Evolutionary conservation across 129 eudicot species (phyloP).

Genomic region (Centaurea solstitialis): DNA sequence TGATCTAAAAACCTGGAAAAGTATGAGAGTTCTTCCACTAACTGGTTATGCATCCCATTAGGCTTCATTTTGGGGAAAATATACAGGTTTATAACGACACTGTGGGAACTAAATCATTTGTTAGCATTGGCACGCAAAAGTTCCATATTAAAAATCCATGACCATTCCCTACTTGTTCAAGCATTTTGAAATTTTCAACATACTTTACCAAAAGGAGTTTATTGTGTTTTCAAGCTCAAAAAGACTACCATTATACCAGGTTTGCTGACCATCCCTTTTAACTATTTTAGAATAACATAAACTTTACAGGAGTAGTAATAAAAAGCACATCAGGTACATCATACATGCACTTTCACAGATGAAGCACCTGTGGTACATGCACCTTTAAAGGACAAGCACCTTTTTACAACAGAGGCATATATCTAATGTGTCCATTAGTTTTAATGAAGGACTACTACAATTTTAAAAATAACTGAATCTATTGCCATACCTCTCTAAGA

Average conservation of each 20-base stretch:
- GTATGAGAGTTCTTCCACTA: not conserved
- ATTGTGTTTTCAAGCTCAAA: not conserved
- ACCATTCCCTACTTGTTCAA: not conserved
- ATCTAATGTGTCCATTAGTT: not conserved
- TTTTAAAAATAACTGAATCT: conserved; percentile 1
- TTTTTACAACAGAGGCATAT: not conserved
- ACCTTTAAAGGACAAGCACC: conserved; percentile 5
- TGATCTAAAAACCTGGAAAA: not conserved
- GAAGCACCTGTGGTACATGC: not conserved
- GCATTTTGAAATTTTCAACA: not conserved
- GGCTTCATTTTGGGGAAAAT: not conserved
- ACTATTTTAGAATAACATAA: not conserved
- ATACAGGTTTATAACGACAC: not conserved
- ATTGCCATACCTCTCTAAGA: conserved; percentile 63
- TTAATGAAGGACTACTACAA: not conserved
- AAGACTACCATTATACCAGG: not conserved
- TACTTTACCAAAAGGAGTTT: not conserved
- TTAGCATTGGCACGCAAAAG: not conserved
- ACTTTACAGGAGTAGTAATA: not conserved
- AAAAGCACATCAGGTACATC: not conserved
- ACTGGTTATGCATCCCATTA: not conserved
- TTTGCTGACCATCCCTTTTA: not conserved
- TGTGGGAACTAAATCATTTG: not conserved
- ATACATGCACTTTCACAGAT: not conserved
- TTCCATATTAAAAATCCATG: not conserved